phyloP scores from a whole-genome alignment of 164 flowering plant genomes.

The Taxillus chinensis region DNA sequence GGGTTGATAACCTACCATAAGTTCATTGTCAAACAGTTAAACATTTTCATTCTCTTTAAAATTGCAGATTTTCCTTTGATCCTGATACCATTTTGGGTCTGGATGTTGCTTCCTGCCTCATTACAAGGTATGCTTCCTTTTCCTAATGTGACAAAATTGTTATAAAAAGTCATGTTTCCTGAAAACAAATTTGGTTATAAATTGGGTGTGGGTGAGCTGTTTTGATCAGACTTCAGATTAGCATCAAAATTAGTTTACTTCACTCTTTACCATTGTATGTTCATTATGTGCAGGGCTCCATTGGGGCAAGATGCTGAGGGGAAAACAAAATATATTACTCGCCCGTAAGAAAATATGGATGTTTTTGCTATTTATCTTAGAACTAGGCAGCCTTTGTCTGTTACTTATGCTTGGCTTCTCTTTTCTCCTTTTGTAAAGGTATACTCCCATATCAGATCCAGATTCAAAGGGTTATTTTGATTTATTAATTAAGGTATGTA shows the following conservation, averaged over 20 bases:
- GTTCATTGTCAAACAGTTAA: too few relatives aligned
- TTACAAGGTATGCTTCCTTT: slow-evolving; percentile 57
- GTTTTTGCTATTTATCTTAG: background rate
- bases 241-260: background rate
- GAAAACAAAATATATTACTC: slow-evolving; percentile 76
- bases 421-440: slow-evolving; percentile 32
- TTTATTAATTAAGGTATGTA: slow-evolving; percentile 74
- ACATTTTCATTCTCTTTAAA: background rate
- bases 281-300: slow-evolving; percentile 60
- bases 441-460: slow-evolving; percentile 97
- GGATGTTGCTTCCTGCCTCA: slow-evolving; percentile 81
- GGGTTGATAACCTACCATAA: too few relatives aligned
- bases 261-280: slow-evolving; percentile 1
- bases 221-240: background rate
- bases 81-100: slow-evolving; percentile 82
- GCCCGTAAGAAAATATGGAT: slow-evolving; percentile 58
- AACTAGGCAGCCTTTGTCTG: too few relatives aligned
- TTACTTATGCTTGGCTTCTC: background rate
- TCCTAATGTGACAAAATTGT: background rate
- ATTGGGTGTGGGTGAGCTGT: too few relatives aligned
- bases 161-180: background rate
- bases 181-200: background rate
- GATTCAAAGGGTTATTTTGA: slow-evolving; percentile 89
- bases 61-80: slow-evolving; percentile 86
- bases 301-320: slow-evolving; percentile 78